Evolutionary conservation across 2,329 filamentous ascomycete species (phyloP).

Genomic region (Aspergillus fructus): DNA sequence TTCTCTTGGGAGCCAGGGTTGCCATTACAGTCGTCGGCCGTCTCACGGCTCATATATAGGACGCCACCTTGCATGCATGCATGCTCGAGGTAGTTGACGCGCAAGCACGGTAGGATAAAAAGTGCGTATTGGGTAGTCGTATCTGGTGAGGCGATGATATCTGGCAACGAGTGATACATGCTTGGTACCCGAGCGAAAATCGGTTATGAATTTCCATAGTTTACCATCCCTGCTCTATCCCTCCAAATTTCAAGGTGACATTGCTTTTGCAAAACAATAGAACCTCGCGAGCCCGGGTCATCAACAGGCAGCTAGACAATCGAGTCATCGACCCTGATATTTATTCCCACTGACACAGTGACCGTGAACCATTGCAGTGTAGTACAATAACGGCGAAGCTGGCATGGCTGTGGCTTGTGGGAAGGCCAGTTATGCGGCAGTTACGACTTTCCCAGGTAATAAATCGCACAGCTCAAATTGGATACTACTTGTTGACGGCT

Average conservation of each 20-base stretch:
- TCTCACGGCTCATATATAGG: neutral
- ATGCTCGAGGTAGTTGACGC: neutral
- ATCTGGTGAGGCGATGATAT: neutral
- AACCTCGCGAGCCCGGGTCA: neutral
- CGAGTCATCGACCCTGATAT: neutral
- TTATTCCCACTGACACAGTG: neutral
- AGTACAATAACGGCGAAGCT: slow-evolving; percentile 7
- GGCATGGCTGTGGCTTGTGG: slow-evolving; percentile 2
- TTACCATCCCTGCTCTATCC: neutral
- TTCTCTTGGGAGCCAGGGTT: neutral
- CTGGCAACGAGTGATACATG: neutral
- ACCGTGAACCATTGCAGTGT: slow-evolving; percentile 2
- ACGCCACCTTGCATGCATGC: slow-evolving; percentile 8
- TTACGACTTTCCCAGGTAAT: neutral
- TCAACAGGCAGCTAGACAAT: neutral
- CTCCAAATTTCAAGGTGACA: neutral
- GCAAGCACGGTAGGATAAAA: neutral
- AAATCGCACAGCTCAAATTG: neutral
- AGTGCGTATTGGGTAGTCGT: neutral
- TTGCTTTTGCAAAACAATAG: neutral
- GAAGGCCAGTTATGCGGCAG: neutral
- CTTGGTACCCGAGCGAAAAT: neutral
- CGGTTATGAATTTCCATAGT: neutral
- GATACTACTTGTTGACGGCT: too few relatives aligned
- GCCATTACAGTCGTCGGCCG: neutral